A percentile compares a stretch with the other conserved stretches of the same genome.
These are phyloP conservation scores for Fusarium sp. DNA, from an alignment of 2,329 filamentous ascomycete species.

Conservation along the genomic window DNA sequence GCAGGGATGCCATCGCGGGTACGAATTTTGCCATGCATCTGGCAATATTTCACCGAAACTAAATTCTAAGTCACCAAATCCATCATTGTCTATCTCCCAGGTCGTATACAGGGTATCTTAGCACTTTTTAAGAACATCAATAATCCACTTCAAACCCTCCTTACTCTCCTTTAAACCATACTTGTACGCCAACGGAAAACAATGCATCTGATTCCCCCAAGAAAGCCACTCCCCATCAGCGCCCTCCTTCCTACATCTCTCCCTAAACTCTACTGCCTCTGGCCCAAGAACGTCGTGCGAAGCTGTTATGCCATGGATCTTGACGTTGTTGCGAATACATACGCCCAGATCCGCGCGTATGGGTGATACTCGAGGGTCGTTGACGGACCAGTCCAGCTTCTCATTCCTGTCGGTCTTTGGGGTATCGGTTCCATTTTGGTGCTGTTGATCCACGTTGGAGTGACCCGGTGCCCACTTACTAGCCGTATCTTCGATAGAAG, in stretches of 20 bases:
- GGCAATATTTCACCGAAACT: rapidly evolving
- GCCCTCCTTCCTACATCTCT: conserved; percentile 57
- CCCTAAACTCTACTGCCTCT: conserved; percentile 62
- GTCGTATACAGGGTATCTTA: not conserved
- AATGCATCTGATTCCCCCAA: conserved; percentile 72
- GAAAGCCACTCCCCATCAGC: conserved; percentile 67
- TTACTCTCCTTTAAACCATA: conserved; percentile 62
- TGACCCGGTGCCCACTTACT: conserved; percentile 41
- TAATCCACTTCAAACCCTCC: conserved; percentile 38
- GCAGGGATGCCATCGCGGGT: too few relatives aligned
- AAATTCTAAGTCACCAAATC: not conserved
- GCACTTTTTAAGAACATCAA: conserved; percentile 20
- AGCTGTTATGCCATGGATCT: conserved; percentile 65
- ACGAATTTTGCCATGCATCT: too few relatives aligned
- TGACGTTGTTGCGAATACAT: conserved; percentile 51
- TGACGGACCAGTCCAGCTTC: conserved; percentile 34
- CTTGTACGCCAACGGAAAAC: conserved; percentile 64
- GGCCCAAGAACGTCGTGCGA: conserved; percentile 66
- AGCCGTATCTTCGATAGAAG: conserved; percentile 42
- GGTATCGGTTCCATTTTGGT: not conserved
- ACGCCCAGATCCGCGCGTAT: conserved; percentile 57
- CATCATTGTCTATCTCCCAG: not conserved
- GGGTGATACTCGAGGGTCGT: conserved; percentile 63
- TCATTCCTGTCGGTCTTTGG: rapidly evolving
- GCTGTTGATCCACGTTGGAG: not conserved